Evolutionary conservation across 2,329 filamentous ascomycete species (phyloP).

Genomic region (Bipolaris victoriae): DNA sequence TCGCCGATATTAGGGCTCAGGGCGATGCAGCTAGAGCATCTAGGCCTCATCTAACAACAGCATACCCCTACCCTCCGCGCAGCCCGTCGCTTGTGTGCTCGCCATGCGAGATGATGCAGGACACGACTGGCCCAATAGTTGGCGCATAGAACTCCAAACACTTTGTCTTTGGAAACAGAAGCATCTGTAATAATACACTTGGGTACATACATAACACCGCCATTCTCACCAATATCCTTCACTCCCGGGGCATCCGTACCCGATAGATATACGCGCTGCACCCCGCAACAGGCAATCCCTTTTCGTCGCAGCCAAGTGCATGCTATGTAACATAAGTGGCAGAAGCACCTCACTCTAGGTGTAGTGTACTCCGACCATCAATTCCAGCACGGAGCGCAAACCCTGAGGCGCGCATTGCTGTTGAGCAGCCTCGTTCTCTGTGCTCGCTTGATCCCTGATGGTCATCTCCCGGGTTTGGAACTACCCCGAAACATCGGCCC

Average conservation of each 20-base stretch:
- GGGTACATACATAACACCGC: background rate
- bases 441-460: constrained; percentile 22
- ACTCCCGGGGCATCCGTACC: constrained; percentile 6
- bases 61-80: constrained; percentile 16
- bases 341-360: constrained; percentile 15
- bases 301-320: constrained; percentile 19
- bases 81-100: constrained; percentile 2
- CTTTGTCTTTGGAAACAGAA: constrained; percentile 26
- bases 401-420: constrained; percentile 4
- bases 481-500: constrained; percentile 25
- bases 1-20: constrained; percentile 2
- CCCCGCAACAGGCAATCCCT: constrained; percentile 8
- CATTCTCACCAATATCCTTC: background rate
- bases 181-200: constrained; percentile 26
- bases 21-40: constrained; percentile 2
- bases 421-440: constrained; percentile 18
- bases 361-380: constrained; percentile 2
- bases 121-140: constrained; percentile 18
- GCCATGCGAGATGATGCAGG: constrained; percentile 35
- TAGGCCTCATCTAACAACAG: constrained; percentile 6
- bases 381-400: constrained; percentile 25
- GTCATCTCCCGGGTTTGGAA: constrained; percentile 26
- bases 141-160: constrained; percentile 7
- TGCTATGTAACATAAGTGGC: constrained; percentile 29
- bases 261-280: constrained; percentile 15